phyloP scores from a whole-genome alignment of 2,329 filamentous ascomycete genomes.

The Leptographium lundbergii region DNA sequence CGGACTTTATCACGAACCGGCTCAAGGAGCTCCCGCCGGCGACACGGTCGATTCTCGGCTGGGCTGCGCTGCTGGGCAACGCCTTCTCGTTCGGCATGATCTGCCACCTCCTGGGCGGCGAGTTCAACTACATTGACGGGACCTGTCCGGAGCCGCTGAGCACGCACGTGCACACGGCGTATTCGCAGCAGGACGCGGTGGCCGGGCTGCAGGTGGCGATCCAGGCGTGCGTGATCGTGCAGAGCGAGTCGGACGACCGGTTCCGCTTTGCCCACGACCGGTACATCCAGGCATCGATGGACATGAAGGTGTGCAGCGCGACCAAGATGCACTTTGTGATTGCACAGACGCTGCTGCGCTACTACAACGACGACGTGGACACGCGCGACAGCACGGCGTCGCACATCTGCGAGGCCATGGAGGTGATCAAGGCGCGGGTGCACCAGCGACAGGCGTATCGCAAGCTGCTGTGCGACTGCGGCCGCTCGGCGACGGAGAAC shows the following conservation, averaged over 20 bases:
- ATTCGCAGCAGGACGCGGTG: slow-evolving; percentile 55
- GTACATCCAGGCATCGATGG: slow-evolving; percentile 62
- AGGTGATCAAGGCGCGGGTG: slow-evolving; percentile 59
- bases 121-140: slow-evolving; percentile 50
- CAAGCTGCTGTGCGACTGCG: slow-evolving; percentile 66
- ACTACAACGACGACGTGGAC: slow-evolving; percentile 47
- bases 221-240: slow-evolving; percentile 66
- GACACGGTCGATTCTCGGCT: slow-evolving; percentile 68
- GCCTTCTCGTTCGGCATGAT: slow-evolving; percentile 76
- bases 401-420: slow-evolving; percentile 67
- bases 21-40: slow-evolving; percentile 63
- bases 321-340: slow-evolving; percentile 86
- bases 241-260: slow-evolving; percentile 71
- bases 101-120: slow-evolving; percentile 61
- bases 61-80: slow-evolving; percentile 73
- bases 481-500: slow-evolving; percentile 64
- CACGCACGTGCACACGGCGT: slow-evolving; percentile 28
- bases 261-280: slow-evolving; percentile 86
- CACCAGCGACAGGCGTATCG: slow-evolving; percentile 52
- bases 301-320: slow-evolving; percentile 55
- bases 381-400: slow-evolving; percentile 61
- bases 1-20: slow-evolving; percentile 67
- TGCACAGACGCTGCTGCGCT: slow-evolving; percentile 66
- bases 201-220: slow-evolving; percentile 73
- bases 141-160: slow-evolving; percentile 15